These are phyloP conservation scores for Claviceps africana DNA, from an alignment of 2,329 filamentous ascomycete species.

Conservation along the genomic window DNA sequence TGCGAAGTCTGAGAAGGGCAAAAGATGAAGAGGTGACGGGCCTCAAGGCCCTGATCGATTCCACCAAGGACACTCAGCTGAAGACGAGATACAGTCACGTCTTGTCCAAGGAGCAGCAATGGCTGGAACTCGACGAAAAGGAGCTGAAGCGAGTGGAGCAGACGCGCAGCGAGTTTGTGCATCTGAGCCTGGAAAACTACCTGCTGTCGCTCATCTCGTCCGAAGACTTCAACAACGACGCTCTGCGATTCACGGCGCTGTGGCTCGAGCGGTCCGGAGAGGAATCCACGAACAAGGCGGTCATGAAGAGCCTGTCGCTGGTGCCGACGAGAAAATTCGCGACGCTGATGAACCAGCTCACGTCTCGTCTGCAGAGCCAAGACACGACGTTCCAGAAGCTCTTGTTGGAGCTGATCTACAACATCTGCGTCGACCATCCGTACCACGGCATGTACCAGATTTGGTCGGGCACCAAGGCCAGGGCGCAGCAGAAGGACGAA, in stretches of 20 bases:
- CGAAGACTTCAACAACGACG: slow-evolving; percentile 78
- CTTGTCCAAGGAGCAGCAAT: slow-evolving; percentile 62
- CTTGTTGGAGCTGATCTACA: slow-evolving; percentile 58
- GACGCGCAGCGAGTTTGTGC: slow-evolving; percentile 70
- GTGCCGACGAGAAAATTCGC: slow-evolving; percentile 91
- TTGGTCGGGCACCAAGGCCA: slow-evolving; percentile 64
- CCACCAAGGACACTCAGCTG: slow-evolving; percentile 36
- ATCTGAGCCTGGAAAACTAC: slow-evolving; percentile 85
- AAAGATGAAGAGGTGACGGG: slow-evolving; percentile 71
- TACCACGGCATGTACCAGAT: slow-evolving; percentile 97
- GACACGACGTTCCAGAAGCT: slow-evolving; percentile 61
- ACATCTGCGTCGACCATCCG: slow-evolving; percentile 84
- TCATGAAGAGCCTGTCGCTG: slow-evolving; percentile 51
- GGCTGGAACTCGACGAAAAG: slow-evolving; percentile 79
- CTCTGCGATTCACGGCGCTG: slow-evolving; percentile 79
- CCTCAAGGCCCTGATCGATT: slow-evolving; percentile 46
- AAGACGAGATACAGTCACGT: slow-evolving; percentile 45
- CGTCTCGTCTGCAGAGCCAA: slow-evolving; percentile 72
- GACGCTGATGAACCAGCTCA: slow-evolving; percentile 84
- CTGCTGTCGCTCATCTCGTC: slow-evolving; percentile 71
- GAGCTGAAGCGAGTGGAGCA: slow-evolving; percentile 69
- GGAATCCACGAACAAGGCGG: slow-evolving; percentile 61
- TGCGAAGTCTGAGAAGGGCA: slow-evolving; percentile 64
- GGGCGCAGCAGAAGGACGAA: slow-evolving; percentile 57
- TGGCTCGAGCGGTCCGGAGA: slow-evolving; percentile 85